These are phyloP conservation scores for Sporothrix curviconia DNA, from an alignment of 2,329 filamentous ascomycete genomes.

Conservation along the genomic window DNA sequence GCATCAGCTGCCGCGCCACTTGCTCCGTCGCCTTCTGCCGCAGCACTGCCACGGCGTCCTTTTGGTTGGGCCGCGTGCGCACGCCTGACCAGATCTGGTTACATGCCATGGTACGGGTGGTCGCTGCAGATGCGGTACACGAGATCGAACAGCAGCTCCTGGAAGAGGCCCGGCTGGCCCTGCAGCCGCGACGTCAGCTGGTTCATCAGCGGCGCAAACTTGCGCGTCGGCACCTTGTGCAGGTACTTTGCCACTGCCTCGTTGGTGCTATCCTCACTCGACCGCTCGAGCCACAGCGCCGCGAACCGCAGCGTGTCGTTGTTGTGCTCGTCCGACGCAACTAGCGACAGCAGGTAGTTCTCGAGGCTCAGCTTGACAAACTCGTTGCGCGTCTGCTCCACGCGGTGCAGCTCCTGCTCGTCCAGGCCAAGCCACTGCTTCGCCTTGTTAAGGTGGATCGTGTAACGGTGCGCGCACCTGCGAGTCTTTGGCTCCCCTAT, in stretches of 20 bases:
- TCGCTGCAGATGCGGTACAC: constrained; percentile 81
- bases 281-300: constrained; percentile 86
- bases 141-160: constrained; percentile 64
- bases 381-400: constrained; percentile 68
- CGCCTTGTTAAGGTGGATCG: constrained; percentile 61
- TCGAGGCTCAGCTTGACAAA: constrained; percentile 86
- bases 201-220: constrained; percentile 90
- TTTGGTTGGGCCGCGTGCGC: constrained; percentile 59
- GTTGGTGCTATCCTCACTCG: constrained; percentile 70
- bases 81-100: constrained; percentile 87
- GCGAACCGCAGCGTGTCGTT: constrained; percentile 88
- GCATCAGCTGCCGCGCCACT: constrained; percentile 56
- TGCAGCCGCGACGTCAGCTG: constrained; percentile 91
- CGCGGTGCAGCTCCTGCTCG: constrained; percentile 73
- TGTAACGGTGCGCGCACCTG: constrained; percentile 51
- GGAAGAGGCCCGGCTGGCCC: constrained; percentile 63
- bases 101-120: constrained; percentile 95
- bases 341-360: constrained; percentile 82
- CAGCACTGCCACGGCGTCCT: constrained; percentile 68
- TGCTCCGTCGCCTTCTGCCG: constrained; percentile 66
- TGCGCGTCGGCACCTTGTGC: constrained; percentile 71
- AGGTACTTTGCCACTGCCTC: constrained; percentile 66
- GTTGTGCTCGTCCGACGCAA: constrained; percentile 80
- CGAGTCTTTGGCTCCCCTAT: constrained; percentile 44
- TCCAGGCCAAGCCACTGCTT: constrained; percentile 87